These are phyloP conservation scores for Gymnopilus junonius DNA, from an alignment of 768 basidiomycete genomes.

Conservation along the genomic window DNA sequence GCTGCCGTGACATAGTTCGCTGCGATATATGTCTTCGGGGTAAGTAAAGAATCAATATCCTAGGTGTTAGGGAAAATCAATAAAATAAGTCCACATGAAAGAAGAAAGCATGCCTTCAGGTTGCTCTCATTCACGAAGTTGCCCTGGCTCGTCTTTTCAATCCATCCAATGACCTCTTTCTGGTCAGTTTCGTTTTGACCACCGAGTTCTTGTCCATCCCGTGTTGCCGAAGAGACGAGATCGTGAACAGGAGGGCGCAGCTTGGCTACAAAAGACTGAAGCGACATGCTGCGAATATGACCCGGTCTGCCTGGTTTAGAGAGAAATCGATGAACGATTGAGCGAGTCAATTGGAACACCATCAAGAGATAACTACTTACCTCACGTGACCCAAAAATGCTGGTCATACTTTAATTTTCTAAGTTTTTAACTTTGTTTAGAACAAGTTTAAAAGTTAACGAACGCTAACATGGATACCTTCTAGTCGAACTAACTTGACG, in stretches of 20 bases:
- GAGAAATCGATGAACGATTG: constrained; percentile 40
- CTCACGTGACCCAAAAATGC: background rate
- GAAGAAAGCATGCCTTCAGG: constrained; percentile 49
- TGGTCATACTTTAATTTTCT: background rate
- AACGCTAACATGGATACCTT: too few species aligned
- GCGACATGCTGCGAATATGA: constrained; percentile 50
- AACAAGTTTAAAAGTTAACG: too few species aligned
- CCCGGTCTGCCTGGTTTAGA: constrained; percentile 37
- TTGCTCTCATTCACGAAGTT: constrained; percentile 49
- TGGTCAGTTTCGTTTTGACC: constrained; percentile 67
- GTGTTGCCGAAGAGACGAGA: constrained; percentile 54
- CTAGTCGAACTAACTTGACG: background rate
- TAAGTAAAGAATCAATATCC: constrained; percentile 74
- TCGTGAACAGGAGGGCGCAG: constrained; percentile 54
- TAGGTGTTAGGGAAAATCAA: constrained; percentile 31
- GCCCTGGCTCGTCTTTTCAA: constrained; percentile 61
- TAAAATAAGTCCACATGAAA: background rate
- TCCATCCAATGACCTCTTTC: constrained; percentile 69
- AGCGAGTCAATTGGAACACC: constrained; percentile 37
- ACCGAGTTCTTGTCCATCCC: constrained; percentile 45
- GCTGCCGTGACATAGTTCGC: constrained; percentile 86
- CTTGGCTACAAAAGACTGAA: constrained; percentile 51
- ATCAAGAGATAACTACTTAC: constrained; percentile 4
- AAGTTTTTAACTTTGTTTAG: background rate
- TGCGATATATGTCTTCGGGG: constrained; percentile 84